Base-by-base conservation (phyloP, 495 filamentous ascomycete genomes). In the Mycothermus thermophilus region DNA sequence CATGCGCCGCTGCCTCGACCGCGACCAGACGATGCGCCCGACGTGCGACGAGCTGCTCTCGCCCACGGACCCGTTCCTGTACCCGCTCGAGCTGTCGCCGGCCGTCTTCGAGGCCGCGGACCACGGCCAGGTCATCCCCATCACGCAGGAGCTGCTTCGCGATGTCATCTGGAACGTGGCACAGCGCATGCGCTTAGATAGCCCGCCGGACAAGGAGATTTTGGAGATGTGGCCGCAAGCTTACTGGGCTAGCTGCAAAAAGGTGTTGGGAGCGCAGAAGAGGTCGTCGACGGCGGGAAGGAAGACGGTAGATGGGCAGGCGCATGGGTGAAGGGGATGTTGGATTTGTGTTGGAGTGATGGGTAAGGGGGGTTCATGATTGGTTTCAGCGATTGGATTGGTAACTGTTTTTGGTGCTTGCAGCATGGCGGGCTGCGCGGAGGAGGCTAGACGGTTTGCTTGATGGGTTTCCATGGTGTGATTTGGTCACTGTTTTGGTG, bases 91-190 rank as follows among this genome's bases (percentile, higher is more conserved):
- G 41, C 48, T 55, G n/a, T 44, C 53, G 22, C 58, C 60, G 1
- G 62, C 66, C 12, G 58, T 67, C 3, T 44, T 49, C 21, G 46
- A 40, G 8, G 50, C 50, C 3, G 44, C 43, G 1, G 51, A 58
- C 1, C 55, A 54, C 5, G 73, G 76, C n/a, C 69, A 66, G 23
- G 70, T 74, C 9, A 64, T 93, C 4, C 71, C 77, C 8, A 75
- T 94, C 30, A 77, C 72, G 0, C 72, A 86, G 57, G 81, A 85
- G 35, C 63, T 92, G 42, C 66, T 94, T 5, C 69, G 68, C 9
- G 63, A 81, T 32, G 80, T 94, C 31, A 66, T 93, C 40, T 63
- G 71, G 38, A 83, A 79, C 36, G 82, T 92, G 10, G 75, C 83
- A 12, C 70, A 77, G 35, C 70, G 86, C 8, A 45, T 83, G 80